Evolutionary conservation across 805 yeast genomes (phyloP), one percentile per base, ranked within the genome.

Genomic region (Starmerella ratchasimensis): DNA sequence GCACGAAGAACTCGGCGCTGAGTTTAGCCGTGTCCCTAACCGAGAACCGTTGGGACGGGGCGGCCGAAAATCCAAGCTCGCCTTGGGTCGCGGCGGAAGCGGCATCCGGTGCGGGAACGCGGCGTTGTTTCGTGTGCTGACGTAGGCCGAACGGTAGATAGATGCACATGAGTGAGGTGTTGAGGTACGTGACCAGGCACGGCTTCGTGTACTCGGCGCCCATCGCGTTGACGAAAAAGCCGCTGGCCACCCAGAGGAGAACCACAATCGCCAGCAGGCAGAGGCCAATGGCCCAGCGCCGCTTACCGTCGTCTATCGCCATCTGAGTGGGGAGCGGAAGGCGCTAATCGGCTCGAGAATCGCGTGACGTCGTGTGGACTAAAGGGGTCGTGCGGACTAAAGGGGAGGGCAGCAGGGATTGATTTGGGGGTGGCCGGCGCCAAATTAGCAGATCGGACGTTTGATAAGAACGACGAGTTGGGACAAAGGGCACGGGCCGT

Each of bases 171-270:
- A 90, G 71, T 1, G 83, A 76, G 0, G 97, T 86, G 61, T 86
- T 90, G 49, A 88, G 58, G 61, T 88, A 90, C 2, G 98, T 90
- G 48, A 90, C 80, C 44, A 86, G 71, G 54, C 83, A 86, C 14
- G 98, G 98, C 59, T 90, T 90, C 33, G 83, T 61, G 57, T 83
- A 90, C 20, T 67, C 61, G 41, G 68, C 71, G 33, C 70, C 67
- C 48, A 51, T 63, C 30, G 73, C 76, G 57, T 81, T 84, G 26
- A 90, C 77, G 33, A 88, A 57, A 49, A 84, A 88, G 3, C 94
- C 81, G 3, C 94, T 82, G 26, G 79, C 61, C 9, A 90, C 96
- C 98, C 98, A 88, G 18, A 83, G 68, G 1, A 80, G 56, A 20
- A 88, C 82, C 31, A 86, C 97, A 31, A 79, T 63, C 1, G 72